These are phyloP conservation scores for Trichoderma afroharzianum DNA, from an alignment of 2,329 filamentous ascomycete genomes.

Conservation along the genomic window DNA sequence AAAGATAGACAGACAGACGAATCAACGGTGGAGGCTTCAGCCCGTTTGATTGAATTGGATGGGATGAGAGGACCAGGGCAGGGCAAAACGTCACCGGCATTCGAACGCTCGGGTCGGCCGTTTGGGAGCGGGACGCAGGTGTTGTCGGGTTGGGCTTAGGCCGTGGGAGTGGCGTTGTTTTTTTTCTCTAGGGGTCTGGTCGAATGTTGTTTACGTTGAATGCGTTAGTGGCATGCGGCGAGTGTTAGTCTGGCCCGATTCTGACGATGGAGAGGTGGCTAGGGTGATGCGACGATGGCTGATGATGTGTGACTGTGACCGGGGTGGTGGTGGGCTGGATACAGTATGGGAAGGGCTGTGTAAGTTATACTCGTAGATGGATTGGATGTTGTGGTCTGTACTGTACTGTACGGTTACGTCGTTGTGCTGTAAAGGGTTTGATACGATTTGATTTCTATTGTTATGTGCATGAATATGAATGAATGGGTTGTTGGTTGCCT, in stretches of 20 bases:
- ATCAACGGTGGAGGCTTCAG: neutral
- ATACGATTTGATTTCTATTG: neutral
- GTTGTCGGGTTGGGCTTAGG: neutral
- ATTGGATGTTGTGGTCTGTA: neutral
- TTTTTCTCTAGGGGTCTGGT: neutral
- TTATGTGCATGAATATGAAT: neutral
- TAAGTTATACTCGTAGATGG: too few relatives aligned
- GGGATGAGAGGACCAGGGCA: neutral
- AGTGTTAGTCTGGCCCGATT: neutral
- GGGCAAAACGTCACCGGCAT: neutral
- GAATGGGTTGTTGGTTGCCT: neutral
- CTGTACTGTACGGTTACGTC: neutral
- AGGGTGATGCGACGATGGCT: neutral
- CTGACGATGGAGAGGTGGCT: neutral
- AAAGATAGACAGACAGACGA: neutral
- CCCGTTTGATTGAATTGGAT: neutral
- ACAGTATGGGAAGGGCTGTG: neutral
- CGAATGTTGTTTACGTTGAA: neutral
- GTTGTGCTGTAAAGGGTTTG: neutral
- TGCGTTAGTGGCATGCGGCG: conserved; percentile 2
- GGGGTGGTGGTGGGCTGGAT: neutral
- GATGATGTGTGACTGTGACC: neutral
- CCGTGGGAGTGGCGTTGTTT: conserved; percentile 7
- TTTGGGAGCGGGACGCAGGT: neutral
- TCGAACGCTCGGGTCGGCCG: neutral